Evolutionary conservation across 2,329 filamentous ascomycete genomes (phyloP).

Genomic region (Ciborinia camelliae): DNA sequence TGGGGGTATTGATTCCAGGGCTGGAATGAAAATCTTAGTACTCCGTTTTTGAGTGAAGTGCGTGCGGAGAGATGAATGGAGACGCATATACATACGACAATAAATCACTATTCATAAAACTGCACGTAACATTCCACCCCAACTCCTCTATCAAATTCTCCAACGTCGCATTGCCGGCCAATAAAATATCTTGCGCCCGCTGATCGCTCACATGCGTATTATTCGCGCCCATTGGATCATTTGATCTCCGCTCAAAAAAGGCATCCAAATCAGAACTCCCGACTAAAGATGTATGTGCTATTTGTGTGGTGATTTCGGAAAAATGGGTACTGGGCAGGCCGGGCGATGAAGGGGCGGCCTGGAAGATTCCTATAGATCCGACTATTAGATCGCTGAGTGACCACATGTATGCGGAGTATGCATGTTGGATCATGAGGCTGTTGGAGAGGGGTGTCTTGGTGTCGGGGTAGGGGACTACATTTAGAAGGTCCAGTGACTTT

Average conservation of each 20-base stretch:
- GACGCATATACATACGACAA: not conserved
- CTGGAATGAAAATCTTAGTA: too few relatives aligned
- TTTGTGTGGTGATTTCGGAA: constrained; percentile 22
- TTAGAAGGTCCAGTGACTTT: not conserved
- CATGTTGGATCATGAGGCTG: constrained; percentile 20
- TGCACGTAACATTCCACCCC: not conserved
- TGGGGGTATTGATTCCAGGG: not conserved
- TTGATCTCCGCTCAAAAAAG: constrained; percentile 22
- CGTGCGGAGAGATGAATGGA: not conserved
- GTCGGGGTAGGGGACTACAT: constrained; percentile 20
- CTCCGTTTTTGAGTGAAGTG: too few relatives aligned
- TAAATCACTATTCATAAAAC: not conserved
- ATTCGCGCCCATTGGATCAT: not conserved
- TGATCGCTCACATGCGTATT: not conserved
- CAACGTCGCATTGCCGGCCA: not conserved
- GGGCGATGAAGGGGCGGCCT: not conserved
- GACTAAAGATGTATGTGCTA: constrained; percentile 23
- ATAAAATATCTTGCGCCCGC: not conserved
- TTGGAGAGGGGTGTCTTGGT: not conserved
- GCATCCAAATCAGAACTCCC: constrained; percentile 24
- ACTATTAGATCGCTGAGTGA: constrained; percentile 22
- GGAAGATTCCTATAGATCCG: constrained; percentile 23
- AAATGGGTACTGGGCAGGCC: constrained; percentile 16
- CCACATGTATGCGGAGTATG: constrained; percentile 26
- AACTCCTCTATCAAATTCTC: not conserved